Evolutionary conservation across 2,329 filamentous ascomycete species (phyloP).

Genomic region (Botryotinia calthae): DNA sequence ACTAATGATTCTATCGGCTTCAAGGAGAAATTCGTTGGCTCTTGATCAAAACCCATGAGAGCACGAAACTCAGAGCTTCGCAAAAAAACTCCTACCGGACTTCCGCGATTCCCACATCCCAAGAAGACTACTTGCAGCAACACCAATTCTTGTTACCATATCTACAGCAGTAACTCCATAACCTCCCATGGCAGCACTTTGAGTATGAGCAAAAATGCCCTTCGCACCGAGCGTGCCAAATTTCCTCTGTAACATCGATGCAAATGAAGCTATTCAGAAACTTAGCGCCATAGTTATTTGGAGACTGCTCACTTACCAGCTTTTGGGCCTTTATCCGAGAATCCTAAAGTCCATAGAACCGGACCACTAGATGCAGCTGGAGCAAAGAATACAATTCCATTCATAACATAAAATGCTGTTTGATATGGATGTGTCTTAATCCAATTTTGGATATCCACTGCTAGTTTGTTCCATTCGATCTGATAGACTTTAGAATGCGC

Average conservation of each 20-base stretch:
- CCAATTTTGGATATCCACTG: background rate
- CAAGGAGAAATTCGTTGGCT: background rate
- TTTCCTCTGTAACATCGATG: background rate
- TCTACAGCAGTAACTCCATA: background rate
- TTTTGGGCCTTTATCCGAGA: background rate
- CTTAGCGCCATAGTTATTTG: background rate
- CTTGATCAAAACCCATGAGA: background rate
- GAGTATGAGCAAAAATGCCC: background rate
- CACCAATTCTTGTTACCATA: background rate
- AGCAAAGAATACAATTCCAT: slow-evolving; percentile 7
- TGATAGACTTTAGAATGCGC: background rate
- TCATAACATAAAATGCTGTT: background rate
- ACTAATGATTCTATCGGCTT: background rate
- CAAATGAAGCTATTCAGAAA: background rate
- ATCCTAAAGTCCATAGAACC: background rate
- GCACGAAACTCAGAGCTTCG: background rate
- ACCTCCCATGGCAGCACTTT: slow-evolving; percentile 6
- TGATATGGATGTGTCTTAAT: slow-evolving; percentile 2
- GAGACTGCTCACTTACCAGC: background rate
- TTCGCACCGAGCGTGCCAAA: background rate
- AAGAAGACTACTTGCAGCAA: background rate
- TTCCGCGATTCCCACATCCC: background rate
- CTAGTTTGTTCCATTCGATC: background rate
- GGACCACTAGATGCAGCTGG: slow-evolving; percentile 9
- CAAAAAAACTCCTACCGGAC: background rate